Conservation (phyloP, 2,329 filamentous ascomycete species). For the Alternaria panax region DNA sequence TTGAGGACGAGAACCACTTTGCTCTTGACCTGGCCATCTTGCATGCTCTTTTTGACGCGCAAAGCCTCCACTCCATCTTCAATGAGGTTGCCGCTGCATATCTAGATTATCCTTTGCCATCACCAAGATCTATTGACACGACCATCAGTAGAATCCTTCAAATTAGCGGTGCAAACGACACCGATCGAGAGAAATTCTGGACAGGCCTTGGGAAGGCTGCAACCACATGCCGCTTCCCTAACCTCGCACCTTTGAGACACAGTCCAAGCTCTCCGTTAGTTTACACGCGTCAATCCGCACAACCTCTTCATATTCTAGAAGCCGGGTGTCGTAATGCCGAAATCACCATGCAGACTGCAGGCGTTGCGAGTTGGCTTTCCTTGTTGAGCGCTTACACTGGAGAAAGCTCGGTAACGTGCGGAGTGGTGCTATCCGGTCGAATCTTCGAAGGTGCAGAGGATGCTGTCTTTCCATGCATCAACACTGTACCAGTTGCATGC, state of each 20-base stretch:
- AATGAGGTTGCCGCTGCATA: slow-evolving; percentile 61
- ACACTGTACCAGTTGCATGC: slow-evolving; percentile 78
- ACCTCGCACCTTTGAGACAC: slow-evolving; percentile 69
- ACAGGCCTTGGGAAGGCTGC: slow-evolving; percentile 59
- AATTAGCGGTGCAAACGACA: slow-evolving; percentile 40
- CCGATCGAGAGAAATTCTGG: slow-evolving; percentile 67
- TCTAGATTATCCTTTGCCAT: slow-evolving; percentile 29
- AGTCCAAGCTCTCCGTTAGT: slow-evolving; percentile 46
- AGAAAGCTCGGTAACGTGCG: slow-evolving; percentile 77
- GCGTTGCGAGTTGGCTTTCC: slow-evolving; percentile 80
- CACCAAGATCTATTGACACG: slow-evolving; percentile 49
- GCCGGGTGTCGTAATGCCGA: slow-evolving; percentile 62
- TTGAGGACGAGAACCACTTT: slow-evolving; percentile 32
- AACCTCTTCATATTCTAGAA: slow-evolving; percentile 60
- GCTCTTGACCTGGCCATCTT: slow-evolving; percentile 66
- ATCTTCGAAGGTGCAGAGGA: slow-evolving; percentile 65
- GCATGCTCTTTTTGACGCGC: slow-evolving; percentile 86
- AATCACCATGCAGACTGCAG: slow-evolving; percentile 77
- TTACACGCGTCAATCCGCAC: slow-evolving; percentile 48
- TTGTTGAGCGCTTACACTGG: slow-evolving; percentile 79
- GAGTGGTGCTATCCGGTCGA: slow-evolving; percentile 80
- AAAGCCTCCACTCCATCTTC: slow-evolving; percentile 72
- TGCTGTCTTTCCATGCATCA: slow-evolving; percentile 78
- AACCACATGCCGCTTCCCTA: slow-evolving; percentile 75
- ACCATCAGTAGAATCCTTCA: slow-evolving; percentile 57